Base-by-base conservation (phyloP, 1,284 basidiomycete genomes). In the Leucoagaricus sp. region DNA sequence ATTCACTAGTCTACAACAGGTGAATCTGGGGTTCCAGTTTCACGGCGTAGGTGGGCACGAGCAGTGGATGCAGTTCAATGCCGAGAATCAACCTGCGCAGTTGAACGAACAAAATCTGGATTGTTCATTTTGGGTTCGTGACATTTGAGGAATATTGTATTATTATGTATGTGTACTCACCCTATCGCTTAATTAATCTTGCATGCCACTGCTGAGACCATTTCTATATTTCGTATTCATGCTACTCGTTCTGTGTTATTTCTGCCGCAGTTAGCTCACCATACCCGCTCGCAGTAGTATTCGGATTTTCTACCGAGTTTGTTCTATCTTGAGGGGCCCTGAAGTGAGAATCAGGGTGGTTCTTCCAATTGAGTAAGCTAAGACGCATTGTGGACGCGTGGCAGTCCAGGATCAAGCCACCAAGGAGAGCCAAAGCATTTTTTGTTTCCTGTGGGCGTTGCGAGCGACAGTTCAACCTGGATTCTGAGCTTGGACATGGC, bases 111-210 rank as follows among this genome's bases (percentile, higher is more conserved):
- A 28, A 9, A 47, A 47, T 12, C 21, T 55, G 19, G 47, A 49
- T 28, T 55, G 53, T 42, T 47, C 53, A 26, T 55, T 55, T 47
- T 53, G 52, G 52, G 52, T 53, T 53, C 52, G 52, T 38, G 52
- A 46, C 52, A 53, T 53, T 47, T 53, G 40, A 40, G 13, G 21
- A 9, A 17, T 13, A 45, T 13, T 33, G 7, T n/a, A 10, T 33
- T 36, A 26, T 46, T 53, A 41, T 53, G 41, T 53, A 46, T 21
- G 15, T 28, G n/a, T n/a, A n/a, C n/a, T n/a, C n/a, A n/a, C n/a
- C n/a, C 41, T 44, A 45, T 15, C 25, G 26, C 29, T 29, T n/a
- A 51, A 26, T 40, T 12, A 44, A 42, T 44, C 26, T 19, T 33
- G 12, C 36, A 38, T n/a, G n/a, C n/a, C 41, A 25, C 41, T 5